phyloP scores from a whole-genome alignment of 305 asterid genomes.

The Withania somnifera region DNA sequence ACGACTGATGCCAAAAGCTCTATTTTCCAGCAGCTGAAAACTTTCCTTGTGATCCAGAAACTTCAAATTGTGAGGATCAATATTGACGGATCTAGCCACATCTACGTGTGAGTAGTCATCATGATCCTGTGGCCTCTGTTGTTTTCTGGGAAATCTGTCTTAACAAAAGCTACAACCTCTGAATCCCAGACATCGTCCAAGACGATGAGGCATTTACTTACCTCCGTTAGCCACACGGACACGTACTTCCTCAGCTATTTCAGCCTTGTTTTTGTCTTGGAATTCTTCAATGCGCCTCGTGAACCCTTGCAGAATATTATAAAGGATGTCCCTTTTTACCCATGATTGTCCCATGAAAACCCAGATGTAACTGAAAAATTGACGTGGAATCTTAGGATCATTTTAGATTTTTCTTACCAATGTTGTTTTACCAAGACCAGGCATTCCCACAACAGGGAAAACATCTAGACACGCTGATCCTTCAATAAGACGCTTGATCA shows the following conservation, averaged over 20 bases:
- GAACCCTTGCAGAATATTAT: slow-evolving; percentile 21
- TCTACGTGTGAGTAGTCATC: slow-evolving; percentile 24
- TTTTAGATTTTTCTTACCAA: slow-evolving; percentile 45
- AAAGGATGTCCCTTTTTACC: slow-evolving; percentile 32
- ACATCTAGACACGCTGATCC: slow-evolving; percentile 34
- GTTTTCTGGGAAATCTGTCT: slow-evolving; percentile 34
- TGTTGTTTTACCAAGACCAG: slow-evolving; percentile 62
- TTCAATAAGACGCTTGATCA: slow-evolving; percentile 26
- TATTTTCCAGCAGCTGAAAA: slow-evolving; percentile 27
- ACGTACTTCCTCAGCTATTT: slow-evolving; percentile 17
- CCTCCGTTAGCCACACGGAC: slow-evolving; percentile 15
- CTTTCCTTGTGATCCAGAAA: slow-evolving; percentile 27
- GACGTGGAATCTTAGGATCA: slow-evolving; percentile 22
- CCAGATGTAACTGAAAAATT: slow-evolving; percentile 42
- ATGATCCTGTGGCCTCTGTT: slow-evolving; percentile 29
- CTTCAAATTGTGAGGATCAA: slow-evolving; percentile 29
- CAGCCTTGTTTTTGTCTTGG: slow-evolving; percentile 18
- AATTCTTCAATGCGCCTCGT: slow-evolving; percentile 12
- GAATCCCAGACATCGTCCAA: slow-evolving; percentile 50
- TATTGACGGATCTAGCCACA: slow-evolving; percentile 25
- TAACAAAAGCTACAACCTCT: slow-evolving; percentile 39
- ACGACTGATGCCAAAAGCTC: slow-evolving; percentile 21
- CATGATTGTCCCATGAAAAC: slow-evolving; percentile 42
- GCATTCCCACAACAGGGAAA: slow-evolving; percentile 51
- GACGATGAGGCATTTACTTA: slow-evolving; percentile 36